phyloP scores from a whole-genome alignment of 129 eudicot genomes.

The Gnaphalium uliginosum region DNA sequence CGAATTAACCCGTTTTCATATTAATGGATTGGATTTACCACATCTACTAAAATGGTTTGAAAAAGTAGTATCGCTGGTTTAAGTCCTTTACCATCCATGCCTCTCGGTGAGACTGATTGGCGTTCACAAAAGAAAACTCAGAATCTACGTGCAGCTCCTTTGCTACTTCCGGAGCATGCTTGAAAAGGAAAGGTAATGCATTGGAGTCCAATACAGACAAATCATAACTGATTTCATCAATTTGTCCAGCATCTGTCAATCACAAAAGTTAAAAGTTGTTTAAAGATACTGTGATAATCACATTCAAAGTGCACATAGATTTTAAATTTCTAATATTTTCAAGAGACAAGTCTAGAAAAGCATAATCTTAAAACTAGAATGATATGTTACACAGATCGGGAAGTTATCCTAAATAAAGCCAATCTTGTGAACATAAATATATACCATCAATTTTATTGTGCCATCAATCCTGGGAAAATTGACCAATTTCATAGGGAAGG shows the following conservation, averaged over 20 bases:
- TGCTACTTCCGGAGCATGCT: constrained; percentile 77
- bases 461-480: background rate
- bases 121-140: constrained; percentile 49
- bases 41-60: constrained; percentile 1
- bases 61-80: background rate
- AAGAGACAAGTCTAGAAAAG: background rate
- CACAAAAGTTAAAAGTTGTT: constrained; percentile 8
- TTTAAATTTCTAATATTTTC: background rate
- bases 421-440: background rate
- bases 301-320: background rate
- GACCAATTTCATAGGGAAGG: background rate
- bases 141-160: constrained; percentile 55
- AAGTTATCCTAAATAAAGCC: background rate
- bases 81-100: constrained; percentile 67
- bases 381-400: constrained; percentile 10
- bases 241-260: constrained; percentile 58
- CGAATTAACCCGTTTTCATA: background rate
- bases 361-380: background rate
- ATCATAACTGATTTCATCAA: constrained; percentile 65
- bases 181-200: constrained; percentile 75
- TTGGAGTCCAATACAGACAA: constrained; percentile 87
- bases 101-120: constrained; percentile 53
- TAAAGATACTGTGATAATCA: constrained; percentile 4
- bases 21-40: background rate
- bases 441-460: constrained; percentile 2